Conservation (phyloP, 2,329 filamentous ascomycete genomes). For the Arthrobotrys entomopaga region DNA sequence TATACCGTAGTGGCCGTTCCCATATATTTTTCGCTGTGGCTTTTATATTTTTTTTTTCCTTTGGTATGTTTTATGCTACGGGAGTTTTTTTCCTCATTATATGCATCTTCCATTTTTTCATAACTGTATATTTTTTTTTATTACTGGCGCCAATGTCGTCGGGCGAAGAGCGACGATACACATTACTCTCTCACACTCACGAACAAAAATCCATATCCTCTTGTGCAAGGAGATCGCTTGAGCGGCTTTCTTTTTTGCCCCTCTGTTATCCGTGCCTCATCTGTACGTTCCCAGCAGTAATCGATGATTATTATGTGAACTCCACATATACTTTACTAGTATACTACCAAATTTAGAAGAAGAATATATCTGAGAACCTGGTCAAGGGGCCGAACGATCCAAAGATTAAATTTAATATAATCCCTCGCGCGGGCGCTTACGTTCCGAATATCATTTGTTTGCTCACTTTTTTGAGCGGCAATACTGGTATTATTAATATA, state of each 20-base stretch:
- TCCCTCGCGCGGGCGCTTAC: no score
- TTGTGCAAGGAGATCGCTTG: not conserved
- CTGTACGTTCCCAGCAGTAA: constrained; percentile 28
- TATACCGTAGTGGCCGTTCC: constrained; percentile 27
- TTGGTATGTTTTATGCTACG: constrained; percentile 51
- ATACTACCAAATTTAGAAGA: no score
- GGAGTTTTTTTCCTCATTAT: constrained; percentile 38
- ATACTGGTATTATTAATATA: no score
- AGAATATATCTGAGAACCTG: no score
- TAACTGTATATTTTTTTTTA: constrained; percentile 53
- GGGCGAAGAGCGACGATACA: constrained; percentile 39
- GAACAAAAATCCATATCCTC: not conserved
- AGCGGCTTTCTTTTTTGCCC: not conserved
- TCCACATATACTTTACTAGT: not conserved
- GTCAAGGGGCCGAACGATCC: no score
- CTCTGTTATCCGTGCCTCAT: constrained; percentile 7
- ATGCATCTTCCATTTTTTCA: constrained; percentile 22
- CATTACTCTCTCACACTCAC: constrained; percentile 20
- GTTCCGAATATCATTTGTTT: no score
- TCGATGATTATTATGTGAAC: constrained; percentile 39
- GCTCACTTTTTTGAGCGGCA: no score
- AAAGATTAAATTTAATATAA: no score
- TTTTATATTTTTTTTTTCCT: constrained; percentile 18
- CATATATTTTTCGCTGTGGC: no score
- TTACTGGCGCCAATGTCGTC: constrained; percentile 21